Percentiles rank a stretch among this genome's conserved stretches.
These are phyloP conservation scores for Epichloe glyceriae DNA, from an alignment of 2,329 filamentous ascomycete species.

Conservation along the genomic window DNA sequence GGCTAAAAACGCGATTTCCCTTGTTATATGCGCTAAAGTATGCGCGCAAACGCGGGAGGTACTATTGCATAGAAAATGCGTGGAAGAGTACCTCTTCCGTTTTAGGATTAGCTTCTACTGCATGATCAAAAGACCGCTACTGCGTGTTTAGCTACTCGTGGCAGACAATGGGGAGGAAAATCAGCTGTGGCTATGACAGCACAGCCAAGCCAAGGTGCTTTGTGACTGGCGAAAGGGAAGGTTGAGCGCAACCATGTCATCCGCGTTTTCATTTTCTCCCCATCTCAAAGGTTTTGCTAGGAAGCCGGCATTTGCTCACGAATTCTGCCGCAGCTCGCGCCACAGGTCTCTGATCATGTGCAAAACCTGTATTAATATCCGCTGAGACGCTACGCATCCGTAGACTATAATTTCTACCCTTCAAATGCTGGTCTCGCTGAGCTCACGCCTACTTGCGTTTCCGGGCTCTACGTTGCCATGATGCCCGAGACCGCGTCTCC, in stretches of 20 bases:
- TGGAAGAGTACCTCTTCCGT: too few relatives aligned
- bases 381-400: conserved; percentile 31
- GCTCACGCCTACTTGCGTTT: conserved; percentile 35
- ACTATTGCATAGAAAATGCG: too few relatives aligned
- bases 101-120: too few relatives aligned
- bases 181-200: background rate
- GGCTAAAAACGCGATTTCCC: too few relatives aligned
- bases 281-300: conserved; percentile 38
- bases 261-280: conserved; percentile 15
- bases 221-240: background rate
- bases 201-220: background rate
- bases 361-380: conserved; percentile 36
- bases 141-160: too few relatives aligned
- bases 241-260: conserved; percentile 6
- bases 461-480: conserved; percentile 31
- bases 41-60: too few relatives aligned
- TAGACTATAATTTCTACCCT: conserved; percentile 42
- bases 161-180: background rate
- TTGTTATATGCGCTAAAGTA: too few relatives aligned
- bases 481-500: conserved; percentile 50
- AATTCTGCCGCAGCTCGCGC: conserved; percentile 32
- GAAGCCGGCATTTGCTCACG: conserved; percentile 27
- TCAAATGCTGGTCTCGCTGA: conserved; percentile 47
- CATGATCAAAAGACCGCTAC: too few relatives aligned
- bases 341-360: conserved; percentile 39